phyloP scores from a whole-genome alignment of 371 early-diverging fungal species.

The Mortierella sp. region DNA sequence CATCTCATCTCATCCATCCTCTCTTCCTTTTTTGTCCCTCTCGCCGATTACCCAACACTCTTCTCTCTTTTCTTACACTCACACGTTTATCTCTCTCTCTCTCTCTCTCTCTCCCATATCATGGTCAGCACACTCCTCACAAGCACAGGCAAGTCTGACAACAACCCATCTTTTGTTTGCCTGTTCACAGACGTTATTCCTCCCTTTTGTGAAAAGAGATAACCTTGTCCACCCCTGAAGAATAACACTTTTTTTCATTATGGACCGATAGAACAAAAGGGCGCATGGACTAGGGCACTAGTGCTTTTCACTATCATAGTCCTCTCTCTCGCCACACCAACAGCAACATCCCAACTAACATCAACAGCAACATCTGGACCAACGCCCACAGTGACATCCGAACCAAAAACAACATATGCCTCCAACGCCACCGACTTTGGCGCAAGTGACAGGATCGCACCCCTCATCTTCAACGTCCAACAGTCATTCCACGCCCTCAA shows the following conservation, averaged over 20 bases:
- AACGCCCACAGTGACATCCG: not conserved
- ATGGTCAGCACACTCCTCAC: not conserved
- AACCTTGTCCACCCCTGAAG: not conserved
- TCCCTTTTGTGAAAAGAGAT: not conserved
- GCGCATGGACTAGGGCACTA: not conserved
- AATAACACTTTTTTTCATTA: not conserved
- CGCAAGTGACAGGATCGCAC: not conserved
- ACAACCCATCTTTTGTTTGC: no score
- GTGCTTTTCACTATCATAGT: not conserved
- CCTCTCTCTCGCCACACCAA: not conserved
- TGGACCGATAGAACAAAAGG: not conserved
- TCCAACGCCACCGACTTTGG: slow-evolving; percentile 1
- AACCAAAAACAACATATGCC: not conserved
- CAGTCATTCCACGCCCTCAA: not conserved
- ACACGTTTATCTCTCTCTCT: not conserved
- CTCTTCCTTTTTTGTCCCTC: not conserved
- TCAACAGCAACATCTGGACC: no score
- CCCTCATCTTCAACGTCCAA: not conserved
- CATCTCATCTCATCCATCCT: not conserved
- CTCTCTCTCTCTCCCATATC: not conserved
- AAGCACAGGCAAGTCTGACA: not conserved
- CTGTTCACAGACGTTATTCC: no score
- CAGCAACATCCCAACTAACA: not conserved
- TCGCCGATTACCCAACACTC: not conserved
- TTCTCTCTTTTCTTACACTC: not conserved